These are phyloP conservation scores for Phylloporus arenicola DNA, from an alignment of 768 basidiomycete genomes.

Conservation along the genomic window DNA sequence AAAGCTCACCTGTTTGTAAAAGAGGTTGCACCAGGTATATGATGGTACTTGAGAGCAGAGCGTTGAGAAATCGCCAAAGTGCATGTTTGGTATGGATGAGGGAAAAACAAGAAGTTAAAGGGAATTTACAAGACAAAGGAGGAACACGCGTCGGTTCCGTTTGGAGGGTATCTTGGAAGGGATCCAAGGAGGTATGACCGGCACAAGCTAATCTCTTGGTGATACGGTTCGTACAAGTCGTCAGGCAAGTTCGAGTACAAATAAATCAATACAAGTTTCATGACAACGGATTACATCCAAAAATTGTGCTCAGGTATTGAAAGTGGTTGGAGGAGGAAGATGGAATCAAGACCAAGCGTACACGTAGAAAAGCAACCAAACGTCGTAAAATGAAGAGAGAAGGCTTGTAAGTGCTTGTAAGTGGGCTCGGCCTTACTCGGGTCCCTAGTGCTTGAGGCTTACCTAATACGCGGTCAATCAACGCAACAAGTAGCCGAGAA, in stretches of 20 bases:
- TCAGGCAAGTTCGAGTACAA: conserved; percentile 24
- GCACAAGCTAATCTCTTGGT: conserved; percentile 15
- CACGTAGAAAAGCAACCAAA: neutral
- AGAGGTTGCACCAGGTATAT: conserved; percentile 92
- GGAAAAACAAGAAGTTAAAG: neutral
- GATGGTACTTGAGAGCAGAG: conserved; percentile 68
- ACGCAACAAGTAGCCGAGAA: too few relatives aligned
- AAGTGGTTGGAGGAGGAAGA: neutral
- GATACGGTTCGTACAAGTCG: conserved; percentile 22
- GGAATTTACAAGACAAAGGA: neutral
- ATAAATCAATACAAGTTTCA: conserved; percentile 31
- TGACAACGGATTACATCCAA: conserved; percentile 18
- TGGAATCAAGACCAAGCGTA: neutral
- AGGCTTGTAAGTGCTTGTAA: neutral
- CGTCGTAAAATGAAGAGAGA: neutral
- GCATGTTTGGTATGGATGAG: conserved; percentile 32
- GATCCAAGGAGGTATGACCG: conserved; percentile 17
- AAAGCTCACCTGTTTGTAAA: conserved; percentile 72
- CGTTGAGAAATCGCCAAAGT: conserved; percentile 69
- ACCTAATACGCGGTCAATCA: too few relatives aligned
- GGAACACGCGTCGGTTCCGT: conserved; percentile 5
- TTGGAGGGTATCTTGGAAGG: conserved; percentile 12
- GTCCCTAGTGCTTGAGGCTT: neutral
- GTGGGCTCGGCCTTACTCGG: neutral
- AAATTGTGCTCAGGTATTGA: neutral